A percentile compares a stretch with the other conserved stretches of the same genome.
These are phyloP conservation scores for Pycnococcus provasolii DNA, from an alignment of 139 green algal species.

Conservation along the genomic window DNA sequence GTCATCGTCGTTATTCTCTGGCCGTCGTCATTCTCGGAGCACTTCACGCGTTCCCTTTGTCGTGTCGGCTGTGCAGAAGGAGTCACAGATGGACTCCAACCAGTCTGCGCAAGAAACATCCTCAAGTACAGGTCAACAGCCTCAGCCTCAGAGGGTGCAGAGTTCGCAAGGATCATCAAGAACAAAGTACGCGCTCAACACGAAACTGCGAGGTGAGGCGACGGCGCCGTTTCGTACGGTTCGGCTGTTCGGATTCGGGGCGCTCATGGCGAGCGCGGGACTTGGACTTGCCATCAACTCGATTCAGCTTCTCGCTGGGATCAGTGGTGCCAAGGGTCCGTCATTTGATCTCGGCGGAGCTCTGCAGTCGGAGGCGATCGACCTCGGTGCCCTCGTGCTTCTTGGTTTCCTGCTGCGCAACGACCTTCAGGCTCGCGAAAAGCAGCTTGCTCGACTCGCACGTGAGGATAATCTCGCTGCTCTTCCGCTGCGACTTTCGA, in stretches of 20 bases:
- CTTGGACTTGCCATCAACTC: constrained; percentile 12
- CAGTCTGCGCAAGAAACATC: no score
- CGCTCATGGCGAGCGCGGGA: neutral
- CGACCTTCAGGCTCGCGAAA: neutral
- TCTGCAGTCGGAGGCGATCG: constrained; percentile 2
- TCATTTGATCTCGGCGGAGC: constrained; percentile 1
- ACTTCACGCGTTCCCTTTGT: no score
- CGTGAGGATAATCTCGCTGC: constrained; percentile 4
- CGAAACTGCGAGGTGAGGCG: constrained; percentile 16
- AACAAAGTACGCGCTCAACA: constrained; percentile 4
- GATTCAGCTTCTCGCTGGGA: constrained; percentile 4
- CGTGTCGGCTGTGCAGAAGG: no score
- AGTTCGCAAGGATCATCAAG: no score
- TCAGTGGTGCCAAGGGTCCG: neutral
- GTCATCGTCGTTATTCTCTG: no score
- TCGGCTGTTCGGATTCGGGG: constrained; percentile 8
- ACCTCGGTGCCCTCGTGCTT: neutral
- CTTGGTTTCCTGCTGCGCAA: constrained; percentile 1
- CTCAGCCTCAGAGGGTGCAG: no score
- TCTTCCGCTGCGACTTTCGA: neutral
- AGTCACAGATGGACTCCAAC: no score
- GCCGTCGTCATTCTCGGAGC: no score
- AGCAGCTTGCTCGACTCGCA: constrained; percentile 7
- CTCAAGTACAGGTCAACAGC: no score
- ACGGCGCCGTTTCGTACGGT: constrained; percentile 16